Evolutionary conservation across 345 rosid genomes (phyloP), one percentile per base, ranked within the genome.

Genomic region (Lumnitzera littorea): DNA sequence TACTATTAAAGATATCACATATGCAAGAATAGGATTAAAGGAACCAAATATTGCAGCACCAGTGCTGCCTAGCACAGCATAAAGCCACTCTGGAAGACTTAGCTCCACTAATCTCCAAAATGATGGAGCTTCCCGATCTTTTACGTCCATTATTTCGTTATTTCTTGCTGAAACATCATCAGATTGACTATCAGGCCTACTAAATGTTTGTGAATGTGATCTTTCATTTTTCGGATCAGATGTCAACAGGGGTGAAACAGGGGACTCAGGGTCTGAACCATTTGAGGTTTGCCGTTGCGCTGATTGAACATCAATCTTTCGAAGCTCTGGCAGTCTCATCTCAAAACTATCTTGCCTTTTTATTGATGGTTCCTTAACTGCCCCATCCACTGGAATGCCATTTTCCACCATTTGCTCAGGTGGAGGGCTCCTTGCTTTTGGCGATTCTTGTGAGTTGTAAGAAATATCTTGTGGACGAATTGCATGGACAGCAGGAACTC

Each of bases 31-130:
- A 50, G 99, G 99, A 70, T 95, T 95, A 64, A 95, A 88, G 55
- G 99, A 95, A 57, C 99, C 99, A 74, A 95, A 95, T 60, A 95
- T 82, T 49, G 97, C 96, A 60, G 99, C 99, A 76, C 99, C 99
- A 70, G 86, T 77, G 76, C 99, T 83, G 76, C 99, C 99, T 68
- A 95, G 70, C 65, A 86, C 92, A 68, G 97, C 99, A 77, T 91
- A 95, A 29, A 95, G 91, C 97, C 96, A 95, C 75, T 95, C 99
- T 5, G 96, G 89, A 72, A 90, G 74, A 76, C 99, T 91, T 74
- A 94, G 97, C 75, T 91, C 82, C 58, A 88, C 95, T 70, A 94
- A 61, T 72, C 96, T 85, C 97, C 91, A 88, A 70, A 95, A 79
- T 15, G 99, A 83, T 15, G 99, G 97, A 55, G 86, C 65, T 70